Conservation (phyloP, 768 basidiomycete genomes). For the Hygrocybe coccinea region DNA sequence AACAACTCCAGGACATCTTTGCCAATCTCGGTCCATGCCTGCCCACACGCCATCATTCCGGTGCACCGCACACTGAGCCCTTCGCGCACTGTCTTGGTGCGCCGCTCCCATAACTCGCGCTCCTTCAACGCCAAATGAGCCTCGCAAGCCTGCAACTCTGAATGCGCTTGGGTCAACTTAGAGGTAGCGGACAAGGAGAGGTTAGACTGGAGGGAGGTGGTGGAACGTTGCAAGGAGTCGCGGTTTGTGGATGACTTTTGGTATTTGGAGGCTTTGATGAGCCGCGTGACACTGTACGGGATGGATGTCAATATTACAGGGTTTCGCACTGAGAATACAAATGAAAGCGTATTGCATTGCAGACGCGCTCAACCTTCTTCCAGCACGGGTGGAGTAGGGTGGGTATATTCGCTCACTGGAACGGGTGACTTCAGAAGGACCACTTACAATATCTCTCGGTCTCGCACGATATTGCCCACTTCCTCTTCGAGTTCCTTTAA, state of each 20-base stretch:
- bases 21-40: slow-evolving; percentile 64
- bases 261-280: slow-evolving; percentile 71
- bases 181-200: slow-evolving; percentile 25
- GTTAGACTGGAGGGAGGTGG: slow-evolving; percentile 37
- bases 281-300: slow-evolving; percentile 58
- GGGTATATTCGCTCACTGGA: no score
- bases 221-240: slow-evolving; percentile 29
- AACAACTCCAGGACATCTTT: slow-evolving; percentile 49
- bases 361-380: no score
- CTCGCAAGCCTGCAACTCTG: slow-evolving; percentile 81
- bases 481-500: slow-evolving; percentile 72
- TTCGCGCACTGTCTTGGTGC: slow-evolving; percentile 53
- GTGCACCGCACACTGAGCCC: slow-evolving; percentile 59
- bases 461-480: slow-evolving; percentile 61
- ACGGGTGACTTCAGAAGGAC: no score
- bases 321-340: neutral
- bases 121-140: slow-evolving; percentile 67
- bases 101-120: slow-evolving; percentile 49
- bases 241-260: slow-evolving; percentile 36
- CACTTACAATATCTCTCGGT: slow-evolving; percentile 76
- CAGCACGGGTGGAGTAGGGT: no score
- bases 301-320: neutral
- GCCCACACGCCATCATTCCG: slow-evolving; percentile 66
- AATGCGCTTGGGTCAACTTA: slow-evolving; percentile 65
- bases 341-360: neutral